A percentile compares a stretch with the other conserved stretches of the same genome.
These are phyloP conservation scores for Haplosporangium gracile DNA, from an alignment of 192 early-diverging fungal genomes.

Conservation along the genomic window DNA sequence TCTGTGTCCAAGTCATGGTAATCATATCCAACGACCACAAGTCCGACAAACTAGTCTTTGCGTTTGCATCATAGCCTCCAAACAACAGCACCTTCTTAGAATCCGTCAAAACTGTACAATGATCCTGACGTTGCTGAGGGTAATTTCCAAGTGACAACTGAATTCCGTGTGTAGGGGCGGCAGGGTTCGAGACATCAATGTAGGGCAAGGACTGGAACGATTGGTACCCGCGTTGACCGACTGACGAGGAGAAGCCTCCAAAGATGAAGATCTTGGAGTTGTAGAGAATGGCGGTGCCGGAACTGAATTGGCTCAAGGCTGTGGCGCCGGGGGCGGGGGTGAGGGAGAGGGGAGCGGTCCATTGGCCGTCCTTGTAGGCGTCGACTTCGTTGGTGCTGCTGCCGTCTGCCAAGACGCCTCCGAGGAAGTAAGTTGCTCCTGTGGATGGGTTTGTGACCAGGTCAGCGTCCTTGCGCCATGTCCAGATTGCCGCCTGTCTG, in stretches of 20 bases:
- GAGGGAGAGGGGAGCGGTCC: background rate
- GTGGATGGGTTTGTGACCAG: slow-evolving; percentile 31
- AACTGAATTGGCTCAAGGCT: slow-evolving; percentile 18
- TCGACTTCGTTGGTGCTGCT: slow-evolving; percentile 34
- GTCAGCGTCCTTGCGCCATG: background rate
- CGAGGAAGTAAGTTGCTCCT: slow-evolving; percentile 18
- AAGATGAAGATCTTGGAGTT: slow-evolving; percentile 29
- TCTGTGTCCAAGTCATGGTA: slow-evolving; percentile 39
- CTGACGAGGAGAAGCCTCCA: slow-evolving; percentile 24
- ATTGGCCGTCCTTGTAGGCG: slow-evolving; percentile 11
- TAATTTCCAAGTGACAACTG: slow-evolving; percentile 25
- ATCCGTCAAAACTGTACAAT: slow-evolving; percentile 41
- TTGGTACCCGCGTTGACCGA: slow-evolving; percentile 27
- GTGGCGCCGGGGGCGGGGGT: background rate
- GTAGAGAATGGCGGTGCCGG: slow-evolving; percentile 18
- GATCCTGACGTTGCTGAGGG: slow-evolving; percentile 35
- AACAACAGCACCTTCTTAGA: slow-evolving; percentile 38
- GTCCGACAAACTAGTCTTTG: slow-evolving; percentile 14
- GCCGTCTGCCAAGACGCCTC: slow-evolving; percentile 20
- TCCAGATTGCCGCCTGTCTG: slow-evolving; percentile 42
- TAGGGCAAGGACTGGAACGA: slow-evolving; percentile 18
- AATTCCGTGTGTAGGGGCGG: slow-evolving; percentile 9
- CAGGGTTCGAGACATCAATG: slow-evolving; percentile 12
- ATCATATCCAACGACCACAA: slow-evolving; percentile 46
- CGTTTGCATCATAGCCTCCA: slow-evolving; percentile 35